Percentiles rank a stretch among this genome's conserved stretches.
phyloP scores from a whole-genome alignment of 345 rosid genomes.

The Litchi chinensis region DNA sequence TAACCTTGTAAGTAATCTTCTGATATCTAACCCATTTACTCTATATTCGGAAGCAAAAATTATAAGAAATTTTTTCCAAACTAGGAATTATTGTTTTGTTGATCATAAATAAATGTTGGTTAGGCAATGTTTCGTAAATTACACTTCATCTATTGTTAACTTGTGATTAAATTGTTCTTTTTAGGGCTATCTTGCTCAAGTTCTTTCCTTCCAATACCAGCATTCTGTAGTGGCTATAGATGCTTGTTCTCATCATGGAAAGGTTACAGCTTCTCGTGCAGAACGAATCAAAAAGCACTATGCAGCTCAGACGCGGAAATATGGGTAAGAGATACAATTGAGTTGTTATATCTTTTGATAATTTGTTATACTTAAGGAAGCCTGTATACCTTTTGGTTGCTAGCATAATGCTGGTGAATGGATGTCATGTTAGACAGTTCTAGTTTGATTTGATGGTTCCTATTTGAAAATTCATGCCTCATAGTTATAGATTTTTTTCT shows the following conservation, averaged over 20 bases:
- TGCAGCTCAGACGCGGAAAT: slow-evolving; percentile 68
- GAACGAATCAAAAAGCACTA: slow-evolving; percentile 80
- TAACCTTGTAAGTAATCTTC: no score
- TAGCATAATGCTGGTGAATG: neutral
- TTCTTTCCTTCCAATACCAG: slow-evolving; percentile 77
- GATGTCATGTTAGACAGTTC: neutral
- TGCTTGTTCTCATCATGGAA: slow-evolving; percentile 87
- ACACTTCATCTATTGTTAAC: neutral
- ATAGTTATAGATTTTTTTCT: neutral
- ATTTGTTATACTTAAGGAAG: neutral
- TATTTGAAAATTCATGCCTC: neutral
- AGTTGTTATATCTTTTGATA: neutral
- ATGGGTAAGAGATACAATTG: slow-evolving; percentile 48
- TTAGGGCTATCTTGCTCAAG: slow-evolving; percentile 94
- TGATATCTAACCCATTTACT: no score
- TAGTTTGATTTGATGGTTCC: neutral
- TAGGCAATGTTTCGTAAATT: neutral
- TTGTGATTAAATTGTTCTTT: slow-evolving; percentile 30
- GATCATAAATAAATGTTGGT: no score
- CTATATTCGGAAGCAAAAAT: neutral
- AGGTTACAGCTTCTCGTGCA: slow-evolving; percentile 76
- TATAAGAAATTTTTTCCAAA: no score
- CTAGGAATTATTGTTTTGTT: neutral
- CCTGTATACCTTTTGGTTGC: neutral
- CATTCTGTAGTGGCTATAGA: slow-evolving; percentile 87